phyloP scores from a whole-genome alignment of 768 basidiomycete species.

The Phaeolepiota aurea region DNA sequence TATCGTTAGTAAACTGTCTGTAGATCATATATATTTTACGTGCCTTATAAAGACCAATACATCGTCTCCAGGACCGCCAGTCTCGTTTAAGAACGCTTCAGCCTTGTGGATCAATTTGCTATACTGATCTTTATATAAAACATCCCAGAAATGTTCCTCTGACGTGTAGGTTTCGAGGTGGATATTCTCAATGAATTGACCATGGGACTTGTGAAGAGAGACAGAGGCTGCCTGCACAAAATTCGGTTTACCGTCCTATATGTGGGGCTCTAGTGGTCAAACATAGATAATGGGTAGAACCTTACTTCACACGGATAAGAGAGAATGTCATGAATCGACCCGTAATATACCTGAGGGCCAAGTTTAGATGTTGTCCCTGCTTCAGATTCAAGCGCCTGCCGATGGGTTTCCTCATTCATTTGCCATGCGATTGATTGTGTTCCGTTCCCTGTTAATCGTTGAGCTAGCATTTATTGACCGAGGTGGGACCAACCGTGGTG shows the following conservation, averaged over 20 bases:
- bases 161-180: conserved; percentile 71
- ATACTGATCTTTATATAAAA: conserved; percentile 63
- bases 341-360: conserved; percentile 72
- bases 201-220: conserved; percentile 69
- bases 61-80: conserved; percentile 57
- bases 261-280: background rate
- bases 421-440: conserved; percentile 90
- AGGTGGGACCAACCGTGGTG: conserved; percentile 65
- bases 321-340: conserved; percentile 88
- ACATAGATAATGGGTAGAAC: background rate
- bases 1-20: background rate
- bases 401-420: conserved; percentile 83
- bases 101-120: conserved; percentile 57
- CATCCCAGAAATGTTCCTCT: conserved; percentile 67
- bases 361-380: conserved; percentile 25
- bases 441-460: conserved; percentile 61
- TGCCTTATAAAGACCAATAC: conserved; percentile 85
- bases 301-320: conserved; percentile 87
- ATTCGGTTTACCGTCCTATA: conserved; percentile 70
- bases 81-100: conserved; percentile 58
- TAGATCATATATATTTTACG: conserved; percentile 6
- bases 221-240: conserved; percentile 85
- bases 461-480: no score
- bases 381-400: conserved; percentile 52
- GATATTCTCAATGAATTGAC: conserved; percentile 82